Conservation (phyloP, 306 rosid genomes). For the Acacia acuminata region DNA sequence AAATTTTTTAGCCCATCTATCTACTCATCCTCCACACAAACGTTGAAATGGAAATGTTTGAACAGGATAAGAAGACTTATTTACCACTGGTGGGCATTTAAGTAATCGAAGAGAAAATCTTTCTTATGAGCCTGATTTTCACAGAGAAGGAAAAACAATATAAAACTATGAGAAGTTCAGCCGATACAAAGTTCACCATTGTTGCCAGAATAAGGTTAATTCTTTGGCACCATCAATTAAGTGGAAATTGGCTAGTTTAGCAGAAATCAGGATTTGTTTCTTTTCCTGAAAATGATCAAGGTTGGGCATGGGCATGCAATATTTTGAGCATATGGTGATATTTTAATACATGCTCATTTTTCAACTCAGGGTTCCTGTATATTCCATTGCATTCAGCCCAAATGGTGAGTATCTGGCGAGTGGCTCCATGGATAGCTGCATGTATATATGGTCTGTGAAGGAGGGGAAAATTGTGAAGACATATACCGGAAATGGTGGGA, state of each 20-base stretch:
- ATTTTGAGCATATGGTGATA: background rate
- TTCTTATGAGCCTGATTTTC: background rate
- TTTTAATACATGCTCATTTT: conserved; percentile 18
- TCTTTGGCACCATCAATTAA: background rate
- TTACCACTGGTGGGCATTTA: background rate
- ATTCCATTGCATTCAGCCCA: conserved; percentile 94
- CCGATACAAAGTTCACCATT: background rate
- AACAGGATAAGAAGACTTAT: background rate
- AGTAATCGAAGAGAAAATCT: background rate
- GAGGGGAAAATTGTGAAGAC: conserved; percentile 88
- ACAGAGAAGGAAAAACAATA: background rate
- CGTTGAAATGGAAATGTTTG: background rate
- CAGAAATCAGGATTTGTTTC: background rate
- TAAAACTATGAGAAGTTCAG: background rate
- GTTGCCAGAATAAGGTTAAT: background rate
- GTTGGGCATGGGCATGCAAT: background rate
- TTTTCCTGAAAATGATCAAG: background rate
- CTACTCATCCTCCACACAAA: background rate
- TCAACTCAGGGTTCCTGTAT: conserved; percentile 75
- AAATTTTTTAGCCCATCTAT: background rate
- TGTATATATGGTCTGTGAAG: conserved; percentile 91
- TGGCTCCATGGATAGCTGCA: conserved; percentile 84
- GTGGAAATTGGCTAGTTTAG: background rate
- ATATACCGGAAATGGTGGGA: conserved; percentile 84
- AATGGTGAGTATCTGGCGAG: conserved; percentile 90